phyloP scores from a whole-genome alignment of 805 yeast species.

The Barnettozyma salicaria region DNA sequence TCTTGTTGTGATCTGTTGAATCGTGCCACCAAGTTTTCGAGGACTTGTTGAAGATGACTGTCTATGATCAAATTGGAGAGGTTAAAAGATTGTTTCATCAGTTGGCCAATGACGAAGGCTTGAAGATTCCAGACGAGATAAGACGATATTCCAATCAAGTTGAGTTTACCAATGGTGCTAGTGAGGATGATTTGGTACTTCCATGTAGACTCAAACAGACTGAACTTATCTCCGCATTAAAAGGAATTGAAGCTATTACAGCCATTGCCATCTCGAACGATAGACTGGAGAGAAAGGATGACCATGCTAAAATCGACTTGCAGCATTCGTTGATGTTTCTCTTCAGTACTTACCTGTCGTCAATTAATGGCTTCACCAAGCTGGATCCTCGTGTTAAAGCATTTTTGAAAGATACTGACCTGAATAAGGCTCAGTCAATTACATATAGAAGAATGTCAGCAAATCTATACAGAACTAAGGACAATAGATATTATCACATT shows the following conservation, averaged over 20 bases:
- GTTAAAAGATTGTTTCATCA: no score
- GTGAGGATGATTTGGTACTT: slow-evolving; percentile 3
- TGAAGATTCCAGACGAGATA: slow-evolving; percentile 2
- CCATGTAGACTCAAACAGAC: slow-evolving; percentile 6
- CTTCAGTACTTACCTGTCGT: slow-evolving; percentile 7
- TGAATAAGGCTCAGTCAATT: slow-evolving; percentile 8
- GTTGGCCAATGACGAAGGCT: no score
- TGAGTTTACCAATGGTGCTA: slow-evolving; percentile 1
- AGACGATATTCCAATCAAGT: neutral
- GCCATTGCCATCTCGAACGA: slow-evolving; percentile 7
- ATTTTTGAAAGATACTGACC: slow-evolving; percentile 6
- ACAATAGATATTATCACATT: slow-evolving; percentile 6
- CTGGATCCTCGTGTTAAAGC: slow-evolving; percentile 4
- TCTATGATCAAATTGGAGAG: no score
- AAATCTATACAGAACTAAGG: slow-evolving; percentile 7
- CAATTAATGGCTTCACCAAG: slow-evolving; percentile 6
- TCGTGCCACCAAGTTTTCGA: no score
- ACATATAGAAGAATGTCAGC: slow-evolving; percentile 11
- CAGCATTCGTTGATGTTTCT: slow-evolving; percentile 8
- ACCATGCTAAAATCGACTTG: slow-evolving; percentile 1
- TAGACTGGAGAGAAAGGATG: slow-evolving; percentile 1
- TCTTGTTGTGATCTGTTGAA: no score
- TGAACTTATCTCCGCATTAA: slow-evolving; percentile 5
- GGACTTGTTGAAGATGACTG: no score
- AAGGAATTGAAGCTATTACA: slow-evolving; percentile 3